A percentile compares a stretch with the other conserved stretches of the same genome.
Evolutionary conservation across 1,284 basidiomycete species (phyloP).

Genomic region (Marasmius sp.): DNA sequence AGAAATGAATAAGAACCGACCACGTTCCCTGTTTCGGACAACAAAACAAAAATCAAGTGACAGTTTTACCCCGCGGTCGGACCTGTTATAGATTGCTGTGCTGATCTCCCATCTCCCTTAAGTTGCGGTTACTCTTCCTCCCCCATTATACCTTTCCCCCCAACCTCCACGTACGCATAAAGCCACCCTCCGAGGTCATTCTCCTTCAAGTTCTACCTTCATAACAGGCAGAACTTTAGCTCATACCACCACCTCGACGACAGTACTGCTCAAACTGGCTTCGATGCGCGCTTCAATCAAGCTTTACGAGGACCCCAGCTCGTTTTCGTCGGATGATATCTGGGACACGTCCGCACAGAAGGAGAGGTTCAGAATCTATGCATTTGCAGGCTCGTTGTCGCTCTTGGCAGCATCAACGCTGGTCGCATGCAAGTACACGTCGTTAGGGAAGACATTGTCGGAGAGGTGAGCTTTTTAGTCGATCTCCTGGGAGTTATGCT

Average conservation of each 20-base stretch:
- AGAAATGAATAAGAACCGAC: too few relatives aligned
- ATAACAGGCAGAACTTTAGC: too few relatives aligned
- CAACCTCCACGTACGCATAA: too few relatives aligned
- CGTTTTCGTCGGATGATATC: constrained; percentile 42
- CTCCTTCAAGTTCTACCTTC: too few relatives aligned
- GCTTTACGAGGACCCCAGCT: constrained; percentile 50
- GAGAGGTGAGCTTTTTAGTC: constrained; percentile 22
- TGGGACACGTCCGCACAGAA: constrained; percentile 30
- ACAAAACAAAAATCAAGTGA: too few relatives aligned
- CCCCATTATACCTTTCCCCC: too few relatives aligned
- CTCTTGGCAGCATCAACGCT: constrained; percentile 30
- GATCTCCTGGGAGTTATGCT: neutral
- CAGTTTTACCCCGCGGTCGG: too few relatives aligned
- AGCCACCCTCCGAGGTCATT: too few relatives aligned
- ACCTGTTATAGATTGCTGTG: too few relatives aligned
- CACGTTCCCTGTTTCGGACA: too few relatives aligned
- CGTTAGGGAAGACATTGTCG: constrained; percentile 22
- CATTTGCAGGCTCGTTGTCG: constrained; percentile 30
- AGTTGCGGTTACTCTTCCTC: too few relatives aligned
- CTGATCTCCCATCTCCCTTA: too few relatives aligned
- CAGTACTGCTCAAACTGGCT: constrained; percentile 1
- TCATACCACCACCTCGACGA: neutral
- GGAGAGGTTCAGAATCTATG: constrained; percentile 21
- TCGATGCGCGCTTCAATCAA: constrained; percentile 43
- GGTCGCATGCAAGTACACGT: constrained; percentile 32